phyloP scores from a whole-genome alignment of 805 yeast genomes.

The Yueomyces sp. region DNA sequence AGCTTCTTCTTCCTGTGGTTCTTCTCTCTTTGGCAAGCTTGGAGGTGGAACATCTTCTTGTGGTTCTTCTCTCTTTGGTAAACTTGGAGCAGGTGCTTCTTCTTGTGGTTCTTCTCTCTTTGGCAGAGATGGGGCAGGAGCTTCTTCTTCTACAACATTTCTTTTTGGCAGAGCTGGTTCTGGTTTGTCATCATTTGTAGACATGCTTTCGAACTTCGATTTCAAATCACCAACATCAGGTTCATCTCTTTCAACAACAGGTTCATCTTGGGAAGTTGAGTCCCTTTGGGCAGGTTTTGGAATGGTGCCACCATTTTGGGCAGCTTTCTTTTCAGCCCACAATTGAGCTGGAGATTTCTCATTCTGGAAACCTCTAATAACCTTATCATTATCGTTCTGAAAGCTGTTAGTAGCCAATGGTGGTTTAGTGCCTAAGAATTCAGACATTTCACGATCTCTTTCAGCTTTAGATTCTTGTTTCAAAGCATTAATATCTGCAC shows the following conservation, averaged over 20 bases:
- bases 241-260: slow-evolving; percentile 13
- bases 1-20: slow-evolving; percentile 22
- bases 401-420: slow-evolving; percentile 12
- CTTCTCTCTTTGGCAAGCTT: slow-evolving; percentile 13
- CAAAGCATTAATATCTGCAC: slow-evolving; percentile 23
- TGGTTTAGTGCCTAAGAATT: slow-evolving; percentile 24
- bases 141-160: slow-evolving; percentile 9
- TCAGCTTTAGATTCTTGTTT: slow-evolving; percentile 23
- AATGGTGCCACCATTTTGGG: slow-evolving; percentile 20
- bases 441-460: slow-evolving; percentile 25
- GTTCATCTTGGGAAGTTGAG: slow-evolving; percentile 15
- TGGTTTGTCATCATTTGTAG: slow-evolving; percentile 9
- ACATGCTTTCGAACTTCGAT: slow-evolving; percentile 25
- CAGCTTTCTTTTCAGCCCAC: slow-evolving; percentile 87
- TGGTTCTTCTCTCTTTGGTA: slow-evolving; percentile 16
- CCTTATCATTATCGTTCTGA: slow-evolving; percentile 23
- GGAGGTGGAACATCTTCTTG: slow-evolving; percentile 17
- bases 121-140: slow-evolving; percentile 18
- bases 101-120: slow-evolving; percentile 11
- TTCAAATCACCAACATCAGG: slow-evolving; percentile 24
- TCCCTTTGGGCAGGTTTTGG: background rate
- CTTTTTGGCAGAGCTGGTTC: slow-evolving; percentile 10
- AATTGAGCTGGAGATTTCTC: slow-evolving; percentile 91
- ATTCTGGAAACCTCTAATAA: slow-evolving; percentile 46
- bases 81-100: slow-evolving; percentile 13